Percentiles rank a stretch among this genome's conserved stretches.
Conservation (phyloP, 2,329 filamentous ascomycete genomes). For the Acephala macrosclerotiorum region DNA sequence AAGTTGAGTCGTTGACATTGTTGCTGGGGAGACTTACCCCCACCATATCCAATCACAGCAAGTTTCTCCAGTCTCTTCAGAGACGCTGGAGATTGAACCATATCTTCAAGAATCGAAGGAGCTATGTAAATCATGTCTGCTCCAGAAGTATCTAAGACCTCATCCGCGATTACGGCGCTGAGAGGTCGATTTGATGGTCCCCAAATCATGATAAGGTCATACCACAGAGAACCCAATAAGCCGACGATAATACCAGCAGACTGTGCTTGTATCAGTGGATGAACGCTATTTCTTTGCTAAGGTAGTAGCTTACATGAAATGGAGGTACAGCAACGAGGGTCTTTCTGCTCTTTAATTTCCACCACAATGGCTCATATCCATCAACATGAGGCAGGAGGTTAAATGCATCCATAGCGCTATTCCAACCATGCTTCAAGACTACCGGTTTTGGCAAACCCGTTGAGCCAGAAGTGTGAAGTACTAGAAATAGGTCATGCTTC, state of each 20-base stretch:
- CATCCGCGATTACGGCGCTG: not conserved
- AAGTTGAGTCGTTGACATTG: too few relatives aligned
- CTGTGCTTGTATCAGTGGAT: constrained; percentile 30
- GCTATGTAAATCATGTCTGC: constrained; percentile 39
- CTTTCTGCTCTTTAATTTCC: not conserved
- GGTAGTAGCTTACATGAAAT: not conserved
- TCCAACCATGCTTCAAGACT: constrained; percentile 8
- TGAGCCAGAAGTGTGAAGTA: constrained; percentile 52
- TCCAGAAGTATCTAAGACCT: not conserved
- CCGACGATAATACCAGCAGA: constrained; percentile 52
- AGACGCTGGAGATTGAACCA: constrained; percentile 17
- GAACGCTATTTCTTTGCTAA: too few relatives aligned
- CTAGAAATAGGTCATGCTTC: constrained; percentile 46
- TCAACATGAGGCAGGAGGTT: not conserved
- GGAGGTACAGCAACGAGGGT: not conserved
- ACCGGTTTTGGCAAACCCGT: constrained; percentile 49
- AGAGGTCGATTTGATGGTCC: not conserved
- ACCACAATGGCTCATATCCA: not conserved
- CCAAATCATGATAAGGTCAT: not conserved
- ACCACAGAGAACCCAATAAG: not conserved
- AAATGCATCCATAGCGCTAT: constrained; percentile 5
- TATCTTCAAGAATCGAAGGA: constrained; percentile 43
- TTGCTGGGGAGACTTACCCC: not conserved
- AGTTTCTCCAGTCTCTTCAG: constrained; percentile 46
- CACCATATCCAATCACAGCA: constrained; percentile 24